Evolutionary conservation across 1,284 basidiomycete species (phyloP).

Genomic region (Stereum hirsutum): DNA sequence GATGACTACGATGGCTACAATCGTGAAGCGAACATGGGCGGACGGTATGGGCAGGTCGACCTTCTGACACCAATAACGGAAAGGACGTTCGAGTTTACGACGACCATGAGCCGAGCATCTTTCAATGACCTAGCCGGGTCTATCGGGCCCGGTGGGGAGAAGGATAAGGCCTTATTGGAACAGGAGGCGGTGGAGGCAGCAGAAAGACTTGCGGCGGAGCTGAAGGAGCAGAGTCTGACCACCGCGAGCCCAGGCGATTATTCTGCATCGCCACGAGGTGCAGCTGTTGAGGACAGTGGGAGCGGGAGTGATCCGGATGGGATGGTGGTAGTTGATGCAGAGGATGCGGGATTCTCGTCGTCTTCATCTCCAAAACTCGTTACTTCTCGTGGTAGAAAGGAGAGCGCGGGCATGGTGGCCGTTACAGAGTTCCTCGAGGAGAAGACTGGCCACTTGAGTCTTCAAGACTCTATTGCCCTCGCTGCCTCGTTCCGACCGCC

Average conservation of each 20-base stretch:
- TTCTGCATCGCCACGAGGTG: no score
- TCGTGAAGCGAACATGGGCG: conserved; percentile 46
- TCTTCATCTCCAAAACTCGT: no score
- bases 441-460: conserved; percentile 49
- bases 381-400: background rate
- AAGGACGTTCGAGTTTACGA: conserved; percentile 80
- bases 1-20: conserved; percentile 18
- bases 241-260: no score
- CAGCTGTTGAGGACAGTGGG: no score
- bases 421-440: conserved; percentile 29
- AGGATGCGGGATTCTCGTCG: no score
- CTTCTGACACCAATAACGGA: conserved; percentile 96
- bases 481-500: conserved; percentile 58
- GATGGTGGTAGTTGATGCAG: no score
- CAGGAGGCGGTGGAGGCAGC: conserved; percentile 44
- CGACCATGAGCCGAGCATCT: conserved; percentile 38
- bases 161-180: conserved; percentile 20
- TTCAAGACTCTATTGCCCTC: conserved; percentile 52
- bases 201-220: conserved; percentile 44
- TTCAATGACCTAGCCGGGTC: conserved; percentile 28
- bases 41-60: conserved; percentile 70
- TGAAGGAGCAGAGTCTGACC: conserved; percentile 12
- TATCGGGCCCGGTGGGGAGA: conserved; percentile 11
- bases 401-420: conserved; percentile 4
- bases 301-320: no score